Evolutionary conservation across 768 basidiomycete genomes (phyloP), one percentile per base, ranked within the genome.

Genomic region (Porphyrellus cyaneotinctus): DNA sequence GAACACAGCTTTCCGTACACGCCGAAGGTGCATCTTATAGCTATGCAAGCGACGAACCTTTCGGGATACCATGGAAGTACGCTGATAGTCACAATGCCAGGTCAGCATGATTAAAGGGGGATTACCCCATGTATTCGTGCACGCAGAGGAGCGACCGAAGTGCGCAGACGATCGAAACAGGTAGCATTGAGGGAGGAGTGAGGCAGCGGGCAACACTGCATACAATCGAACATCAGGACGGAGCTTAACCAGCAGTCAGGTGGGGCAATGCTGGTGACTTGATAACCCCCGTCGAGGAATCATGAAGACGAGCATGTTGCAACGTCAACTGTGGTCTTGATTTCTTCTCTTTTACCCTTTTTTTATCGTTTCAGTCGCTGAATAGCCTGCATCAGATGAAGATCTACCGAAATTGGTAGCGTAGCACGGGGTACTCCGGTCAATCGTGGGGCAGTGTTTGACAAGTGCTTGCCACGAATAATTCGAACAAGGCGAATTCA

Each of bases 231-330:
- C 36, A 42, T 39, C 55, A 52, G 43, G 14, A 57, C 59, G 64
- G 67, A 68, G 58, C 58, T 69, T 64, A 66, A 58, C 49, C 49
- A 57, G 45, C 48, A 54, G 58, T 32, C 38, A 36, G 43, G 33
- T 53, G 52, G 49, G 23, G 51, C 49, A 56, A 42, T 38, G 31
- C 44, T 44, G 37, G 38, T 44, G 54, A 57, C 38, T 33, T 51
- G 49, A 47, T 48, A 49, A 57, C 41, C 45, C 31, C 37, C 49
- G 42, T 55, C 50, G 41, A 52, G 48, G 17, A 36, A 47, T 53
- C 44, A 64, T 46, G 51, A 31, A 57, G 23, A 20, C 35, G 39
- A 57, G 43, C 45, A 55, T 50, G 53, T 37, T 54, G 42, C 49
- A 28, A 52, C 52, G 45, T 52, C 50, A 53, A 47, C 33, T 20